Evolutionary conservation across 2,329 filamentous ascomycete genomes (phyloP).

Genomic region (Sordariomycetes sp.): DNA sequence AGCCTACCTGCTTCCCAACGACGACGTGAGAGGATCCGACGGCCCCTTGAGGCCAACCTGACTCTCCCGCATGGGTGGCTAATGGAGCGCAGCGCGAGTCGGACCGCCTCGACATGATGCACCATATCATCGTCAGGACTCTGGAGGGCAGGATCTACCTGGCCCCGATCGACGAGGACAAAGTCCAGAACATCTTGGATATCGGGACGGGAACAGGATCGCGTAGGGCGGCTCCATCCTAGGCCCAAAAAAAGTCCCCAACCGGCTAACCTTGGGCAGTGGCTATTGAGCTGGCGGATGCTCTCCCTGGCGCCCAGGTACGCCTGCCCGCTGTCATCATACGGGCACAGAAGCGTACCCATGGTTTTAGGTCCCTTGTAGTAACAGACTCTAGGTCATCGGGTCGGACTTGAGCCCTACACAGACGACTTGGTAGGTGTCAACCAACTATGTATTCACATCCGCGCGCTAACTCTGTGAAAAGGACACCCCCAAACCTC

Average conservation of each 20-base stretch:
- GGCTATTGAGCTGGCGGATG: slow-evolving; percentile 33
- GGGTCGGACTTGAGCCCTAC: slow-evolving; percentile 16
- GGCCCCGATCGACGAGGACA: slow-evolving; percentile 8
- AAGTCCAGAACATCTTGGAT: slow-evolving; percentile 13
- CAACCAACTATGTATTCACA: neutral
- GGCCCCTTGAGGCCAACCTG: neutral
- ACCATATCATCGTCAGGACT: slow-evolving; percentile 38
- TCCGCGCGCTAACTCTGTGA: neutral
- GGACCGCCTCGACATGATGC: slow-evolving; percentile 41
- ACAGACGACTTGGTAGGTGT: slow-evolving; percentile 11
- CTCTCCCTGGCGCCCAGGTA: slow-evolving; percentile 11
- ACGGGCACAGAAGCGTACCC: neutral
- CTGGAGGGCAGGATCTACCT: slow-evolving; percentile 26
- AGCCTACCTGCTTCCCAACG: neutral
- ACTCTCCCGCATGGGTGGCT: neutral
- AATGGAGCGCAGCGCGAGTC: slow-evolving; percentile 23
- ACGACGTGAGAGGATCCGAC: neutral
- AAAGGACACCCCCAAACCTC: slow-evolving; percentile 18
- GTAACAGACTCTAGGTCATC: slow-evolving; percentile 6
- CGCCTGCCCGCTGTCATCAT: neutral
- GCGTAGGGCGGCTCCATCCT: slow-evolving; percentile 8
- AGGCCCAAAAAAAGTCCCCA: neutral
- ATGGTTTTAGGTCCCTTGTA: neutral
- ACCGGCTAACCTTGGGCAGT: neutral
- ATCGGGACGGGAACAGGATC: slow-evolving; percentile 14